These are phyloP conservation scores for Fragaria vesca DNA, from an alignment of 306 rosid species.

Conservation along the genomic window DNA sequence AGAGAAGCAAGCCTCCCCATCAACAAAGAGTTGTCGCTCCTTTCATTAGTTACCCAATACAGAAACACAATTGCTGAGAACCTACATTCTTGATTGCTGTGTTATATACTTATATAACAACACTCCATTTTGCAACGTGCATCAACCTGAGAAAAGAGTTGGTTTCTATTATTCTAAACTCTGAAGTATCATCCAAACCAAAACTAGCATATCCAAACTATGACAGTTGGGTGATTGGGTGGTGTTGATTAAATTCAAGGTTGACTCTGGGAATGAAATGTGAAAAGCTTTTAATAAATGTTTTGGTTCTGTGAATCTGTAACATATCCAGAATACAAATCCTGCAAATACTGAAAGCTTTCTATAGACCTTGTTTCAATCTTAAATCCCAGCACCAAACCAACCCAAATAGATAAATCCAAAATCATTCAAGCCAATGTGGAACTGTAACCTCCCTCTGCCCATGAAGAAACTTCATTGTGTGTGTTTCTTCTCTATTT, in stretches of 20 bases:
- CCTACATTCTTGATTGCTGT: background rate
- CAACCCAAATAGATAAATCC: background rate
- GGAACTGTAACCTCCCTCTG: background rate
- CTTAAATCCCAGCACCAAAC: background rate
- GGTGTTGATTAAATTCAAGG: background rate
- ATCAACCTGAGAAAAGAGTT: background rate
- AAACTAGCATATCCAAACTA: background rate
- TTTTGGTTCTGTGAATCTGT: background rate
- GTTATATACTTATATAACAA: background rate
- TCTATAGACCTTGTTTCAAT: background rate
- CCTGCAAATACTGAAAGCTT: background rate
- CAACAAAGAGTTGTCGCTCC: background rate
- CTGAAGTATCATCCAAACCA: background rate
- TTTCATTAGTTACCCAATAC: background rate
- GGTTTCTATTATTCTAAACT: background rate
- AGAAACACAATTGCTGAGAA: background rate
- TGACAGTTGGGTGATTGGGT: background rate
- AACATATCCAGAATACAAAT: background rate
- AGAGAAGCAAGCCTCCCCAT: background rate
- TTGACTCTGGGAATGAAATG: slow-evolving; percentile 8
- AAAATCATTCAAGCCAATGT: background rate
- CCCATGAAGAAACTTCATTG: slow-evolving; percentile 4
- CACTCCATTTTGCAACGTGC: background rate
- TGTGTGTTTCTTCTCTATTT: background rate
- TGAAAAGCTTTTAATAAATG: background rate